Evolutionary conservation across 2,329 filamentous ascomycete species (phyloP), one percentile per base, ranked within the genome.

Genomic region (Tolypocladium capitatum): DNA sequence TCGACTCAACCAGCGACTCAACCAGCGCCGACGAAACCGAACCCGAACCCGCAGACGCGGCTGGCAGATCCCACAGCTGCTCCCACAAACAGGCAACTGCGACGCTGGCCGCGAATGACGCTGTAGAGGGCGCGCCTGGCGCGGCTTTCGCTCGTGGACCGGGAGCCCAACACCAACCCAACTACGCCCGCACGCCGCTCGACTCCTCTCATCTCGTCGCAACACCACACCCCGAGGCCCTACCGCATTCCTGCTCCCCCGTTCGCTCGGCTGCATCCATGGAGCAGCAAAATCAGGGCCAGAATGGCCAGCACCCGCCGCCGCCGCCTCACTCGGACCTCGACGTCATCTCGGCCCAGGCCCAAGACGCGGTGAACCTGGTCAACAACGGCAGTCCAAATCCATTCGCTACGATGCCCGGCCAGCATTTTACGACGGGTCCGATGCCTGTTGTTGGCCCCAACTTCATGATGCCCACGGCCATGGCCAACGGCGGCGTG

Each of bases 381-480:
- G 24, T 8, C 24, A 30, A 30, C 38, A 24, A 13, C 4, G 38
- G 24, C 16, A 11, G 11, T 10, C 18, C 38, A 11, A 9, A 28
- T 18, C 24, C 24, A 13, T 11, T n/a, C 1, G 50, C 47, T 46
- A 51, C 63, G 47, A 48, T 60, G 51, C 51, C 51, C 3, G 49
- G 51, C 46, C 56, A 55, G 33, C 49, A 54, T 24, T 57, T 63
- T 51, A 58, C 41, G 49, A 55, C 34, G 56, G 60, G 46, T 54
- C 57, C 36, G 33, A 52, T 66, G 50, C 52, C 58, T 4, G 49
- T 61, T 42, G 49, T 48, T 16, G 58, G 59, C 34, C 52, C 60
- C 21, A 55, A 58, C 20, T 51, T 61, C 52, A 58, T 65, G 53
- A 54, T 63, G 43, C 58, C 64, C 16, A 55, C 62, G 48, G 55